phyloP scores from a whole-genome alignment of 768 basidiomycete genomes.

The Pulveroboletus frians region DNA sequence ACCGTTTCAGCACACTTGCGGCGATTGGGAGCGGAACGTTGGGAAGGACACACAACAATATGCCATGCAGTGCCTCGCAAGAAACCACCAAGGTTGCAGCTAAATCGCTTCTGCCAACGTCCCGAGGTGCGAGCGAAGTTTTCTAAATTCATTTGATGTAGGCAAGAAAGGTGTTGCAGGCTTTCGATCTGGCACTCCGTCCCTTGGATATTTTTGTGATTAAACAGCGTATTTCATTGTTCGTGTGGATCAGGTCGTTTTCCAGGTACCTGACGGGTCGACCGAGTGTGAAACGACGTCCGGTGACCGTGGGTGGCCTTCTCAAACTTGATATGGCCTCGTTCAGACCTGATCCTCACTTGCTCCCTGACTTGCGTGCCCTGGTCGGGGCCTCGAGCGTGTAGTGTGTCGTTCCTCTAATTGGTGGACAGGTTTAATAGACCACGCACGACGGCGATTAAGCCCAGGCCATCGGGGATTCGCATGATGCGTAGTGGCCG shows the following conservation, averaged over 20 bases:
- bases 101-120: neutral
- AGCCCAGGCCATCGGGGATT: constrained; percentile 20
- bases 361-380: neutral
- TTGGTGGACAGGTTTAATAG: constrained; percentile 4
- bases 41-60: constrained; percentile 1
- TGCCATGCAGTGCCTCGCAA: neutral
- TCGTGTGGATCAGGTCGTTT: constrained; percentile 22
- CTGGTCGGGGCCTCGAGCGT: constrained; percentile 6
- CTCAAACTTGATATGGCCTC: neutral
- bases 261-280: constrained; percentile 5
- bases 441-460: constrained; percentile 19
- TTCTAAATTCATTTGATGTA: neutral
- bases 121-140: constrained; percentile 6
- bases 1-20: constrained; percentile 1
- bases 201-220: neutral
- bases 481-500: constrained; percentile 12
- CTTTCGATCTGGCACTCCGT: constrained; percentile 1
- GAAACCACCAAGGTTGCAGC: constrained; percentile 12
- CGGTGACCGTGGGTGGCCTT: neutral
- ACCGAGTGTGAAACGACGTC: neutral
- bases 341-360: constrained; percentile 10
- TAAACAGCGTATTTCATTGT: constrained; percentile 2
- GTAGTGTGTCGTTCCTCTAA: constrained; percentile 7
- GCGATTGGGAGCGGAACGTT: constrained; percentile 13
- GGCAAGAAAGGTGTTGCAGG: neutral